A percentile compares a stretch with the other conserved stretches of the same genome.
phyloP scores from a whole-genome alignment of 2,329 filamentous ascomycete genomes.

The Claviceps fusiformis region DNA sequence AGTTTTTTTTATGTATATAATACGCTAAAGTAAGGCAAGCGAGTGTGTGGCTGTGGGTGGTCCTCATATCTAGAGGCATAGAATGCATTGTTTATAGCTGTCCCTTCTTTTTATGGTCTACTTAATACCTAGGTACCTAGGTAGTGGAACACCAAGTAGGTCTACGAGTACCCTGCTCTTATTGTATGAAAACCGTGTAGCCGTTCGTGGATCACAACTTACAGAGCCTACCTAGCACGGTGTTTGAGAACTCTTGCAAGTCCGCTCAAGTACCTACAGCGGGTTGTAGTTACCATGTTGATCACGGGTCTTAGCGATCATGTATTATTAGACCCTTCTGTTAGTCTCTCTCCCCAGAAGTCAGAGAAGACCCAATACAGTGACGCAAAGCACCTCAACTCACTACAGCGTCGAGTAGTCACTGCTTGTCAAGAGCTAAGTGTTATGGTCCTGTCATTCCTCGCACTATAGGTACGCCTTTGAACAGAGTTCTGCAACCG shows the following conservation, averaged over 20 bases:
- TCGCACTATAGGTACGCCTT: not conserved
- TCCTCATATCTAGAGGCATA: too few relatives aligned
- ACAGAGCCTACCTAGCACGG: not conserved
- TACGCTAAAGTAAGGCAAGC: too few relatives aligned
- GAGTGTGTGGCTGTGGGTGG: too few relatives aligned
- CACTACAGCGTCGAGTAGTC: not conserved
- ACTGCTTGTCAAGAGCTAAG: not conserved
- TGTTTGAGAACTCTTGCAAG: not conserved
- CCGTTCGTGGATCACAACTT: too few relatives aligned
- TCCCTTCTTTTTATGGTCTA: too few relatives aligned
- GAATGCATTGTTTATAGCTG: too few relatives aligned
- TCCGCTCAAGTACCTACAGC: not conserved
- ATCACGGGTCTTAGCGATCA: not conserved
- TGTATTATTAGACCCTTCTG: not conserved
- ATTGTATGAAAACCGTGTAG: too few relatives aligned
- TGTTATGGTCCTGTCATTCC: not conserved
- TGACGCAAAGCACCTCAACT: not conserved
- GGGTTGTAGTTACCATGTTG: too few relatives aligned
- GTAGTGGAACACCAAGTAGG: too few relatives aligned
- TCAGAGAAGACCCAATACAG: not conserved
- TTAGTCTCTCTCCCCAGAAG: not conserved
- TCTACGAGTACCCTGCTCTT: too few relatives aligned
- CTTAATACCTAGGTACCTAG: too few relatives aligned
- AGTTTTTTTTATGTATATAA: too few relatives aligned
- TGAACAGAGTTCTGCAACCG: not conserved